Conservation (phyloP, 352 stramenopile species). For the Stramenopiles sp. region DNA sequence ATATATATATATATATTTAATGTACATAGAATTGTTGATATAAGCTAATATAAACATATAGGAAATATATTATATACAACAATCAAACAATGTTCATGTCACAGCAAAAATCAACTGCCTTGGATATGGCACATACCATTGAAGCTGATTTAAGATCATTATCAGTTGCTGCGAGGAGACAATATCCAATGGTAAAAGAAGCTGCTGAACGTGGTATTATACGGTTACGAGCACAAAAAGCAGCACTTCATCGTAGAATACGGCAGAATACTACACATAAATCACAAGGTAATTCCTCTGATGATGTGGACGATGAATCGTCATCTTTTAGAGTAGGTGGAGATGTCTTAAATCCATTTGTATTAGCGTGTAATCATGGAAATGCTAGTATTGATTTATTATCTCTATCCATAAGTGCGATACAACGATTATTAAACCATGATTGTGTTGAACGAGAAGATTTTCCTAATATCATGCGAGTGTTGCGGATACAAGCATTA, state of each 20-base stretch:
- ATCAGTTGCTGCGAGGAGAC: conserved; percentile 53
- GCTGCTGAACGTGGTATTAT: conserved; percentile 80
- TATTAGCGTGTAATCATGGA: conserved; percentile 87
- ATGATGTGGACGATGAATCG: neutral
- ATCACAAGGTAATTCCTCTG: neutral
- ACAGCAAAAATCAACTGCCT: neutral
- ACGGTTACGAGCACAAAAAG: conserved; percentile 41
- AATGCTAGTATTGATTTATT: conserved; percentile 78
- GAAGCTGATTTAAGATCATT: conserved; percentile 60
- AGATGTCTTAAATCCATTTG: conserved; percentile 81
- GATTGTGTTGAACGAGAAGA: conserved; percentile 80
- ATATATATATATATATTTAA: too few species aligned
- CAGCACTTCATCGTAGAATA: neutral
- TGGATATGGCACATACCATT: conserved; percentile 18
- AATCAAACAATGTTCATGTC: neutral
- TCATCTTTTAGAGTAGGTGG: conserved; percentile 25
- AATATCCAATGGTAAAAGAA: conserved; percentile 81
- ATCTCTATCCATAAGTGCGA: conserved; percentile 72
- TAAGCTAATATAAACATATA: too few species aligned
- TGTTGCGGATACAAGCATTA: conserved; percentile 82
- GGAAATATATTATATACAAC: neutral
- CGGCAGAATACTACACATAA: neutral
- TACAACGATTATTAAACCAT: conserved; percentile 77
- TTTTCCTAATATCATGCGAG: conserved; percentile 75
- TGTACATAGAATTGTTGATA: too few species aligned